phyloP scores from a whole-genome alignment of 495 filamentous ascomycete genomes.

The Talaromyces thailandensis region DNA sequence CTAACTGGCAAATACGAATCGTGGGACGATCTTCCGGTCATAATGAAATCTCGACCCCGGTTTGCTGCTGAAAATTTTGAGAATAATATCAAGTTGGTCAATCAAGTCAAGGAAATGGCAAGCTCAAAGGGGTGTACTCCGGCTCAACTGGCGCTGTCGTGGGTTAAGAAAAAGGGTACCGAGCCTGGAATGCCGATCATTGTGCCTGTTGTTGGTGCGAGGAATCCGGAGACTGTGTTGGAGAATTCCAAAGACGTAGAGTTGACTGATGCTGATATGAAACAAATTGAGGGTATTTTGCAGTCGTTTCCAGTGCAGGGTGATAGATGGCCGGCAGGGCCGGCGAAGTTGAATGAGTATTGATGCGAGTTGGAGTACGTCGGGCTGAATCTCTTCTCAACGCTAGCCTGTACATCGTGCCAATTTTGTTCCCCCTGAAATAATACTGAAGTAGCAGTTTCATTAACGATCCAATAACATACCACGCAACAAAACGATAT shows the following conservation, averaged over 20 bases:
- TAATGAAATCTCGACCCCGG: slow-evolving; percentile 41
- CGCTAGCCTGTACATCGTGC: no score
- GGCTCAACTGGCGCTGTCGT: slow-evolving; percentile 63
- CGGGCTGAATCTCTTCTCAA: background rate
- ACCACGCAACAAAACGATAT: no score
- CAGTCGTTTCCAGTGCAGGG: background rate
- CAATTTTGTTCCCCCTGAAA: no score
- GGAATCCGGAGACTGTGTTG: slow-evolving; percentile 29
- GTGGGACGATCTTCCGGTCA: slow-evolving; percentile 46
- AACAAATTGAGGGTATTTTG: slow-evolving; percentile 32
- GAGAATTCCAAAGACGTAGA: slow-evolving; percentile 42
- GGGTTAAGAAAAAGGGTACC: slow-evolving; percentile 43
- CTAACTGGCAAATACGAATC: slow-evolving; percentile 51
- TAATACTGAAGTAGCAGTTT: no score
- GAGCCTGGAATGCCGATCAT: slow-evolving; percentile 45
- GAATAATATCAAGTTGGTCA: slow-evolving; percentile 59
- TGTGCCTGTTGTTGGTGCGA: slow-evolving; percentile 68
- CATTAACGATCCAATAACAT: no score
- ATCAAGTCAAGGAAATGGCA: slow-evolving; percentile 52
- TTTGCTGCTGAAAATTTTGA: slow-evolving; percentile 59
- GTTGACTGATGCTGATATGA: slow-evolving; percentile 39
- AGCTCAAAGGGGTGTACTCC: slow-evolving; percentile 54
- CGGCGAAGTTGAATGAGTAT: background rate
- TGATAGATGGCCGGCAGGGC: slow-evolving; percentile 1
- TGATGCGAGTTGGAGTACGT: background rate